These are phyloP conservation scores for Mycena filopes DNA, from an alignment of 768 basidiomycete genomes.

Conservation along the genomic window DNA sequence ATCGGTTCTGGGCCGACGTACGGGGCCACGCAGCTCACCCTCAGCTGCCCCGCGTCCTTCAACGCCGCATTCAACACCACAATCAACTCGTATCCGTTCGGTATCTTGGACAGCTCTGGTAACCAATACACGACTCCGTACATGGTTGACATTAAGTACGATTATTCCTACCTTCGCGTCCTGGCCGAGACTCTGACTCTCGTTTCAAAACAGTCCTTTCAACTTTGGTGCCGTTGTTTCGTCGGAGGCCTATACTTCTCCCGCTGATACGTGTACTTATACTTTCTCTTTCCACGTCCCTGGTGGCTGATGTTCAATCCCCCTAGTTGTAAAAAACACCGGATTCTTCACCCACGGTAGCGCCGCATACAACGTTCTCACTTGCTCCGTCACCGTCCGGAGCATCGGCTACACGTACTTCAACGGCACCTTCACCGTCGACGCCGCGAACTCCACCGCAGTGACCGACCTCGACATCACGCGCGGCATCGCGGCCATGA, in stretches of 20 bases:
- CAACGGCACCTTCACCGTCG: conserved; percentile 28
- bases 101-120: conserved; percentile 21
- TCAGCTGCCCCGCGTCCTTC: conserved; percentile 31
- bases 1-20: conserved; percentile 13
- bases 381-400: conserved; percentile 30
- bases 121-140: conserved; percentile 11
- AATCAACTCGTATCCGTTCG: conserved; percentile 14
- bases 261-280: conserved; percentile 17
- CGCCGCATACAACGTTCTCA: conserved; percentile 23
- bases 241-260: conserved; percentile 20
- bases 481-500: conserved; percentile 23
- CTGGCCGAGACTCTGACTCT: neutral
- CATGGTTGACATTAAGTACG: conserved; percentile 25
- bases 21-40: conserved; percentile 1
- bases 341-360: conserved; percentile 29
- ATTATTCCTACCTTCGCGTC: neutral
- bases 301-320: neutral
- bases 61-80: conserved; percentile 22
- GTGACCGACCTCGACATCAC: conserved; percentile 20
- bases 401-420: conserved; percentile 28
- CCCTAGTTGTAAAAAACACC: conserved; percentile 22
- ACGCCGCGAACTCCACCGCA: conserved; percentile 9
- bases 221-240: conserved; percentile 27
- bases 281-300: neutral
- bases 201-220: conserved; percentile 27